phyloP scores from a whole-genome alignment of 2,329 filamentous ascomycete species.

The Trichoderma brevicompactum region DNA sequence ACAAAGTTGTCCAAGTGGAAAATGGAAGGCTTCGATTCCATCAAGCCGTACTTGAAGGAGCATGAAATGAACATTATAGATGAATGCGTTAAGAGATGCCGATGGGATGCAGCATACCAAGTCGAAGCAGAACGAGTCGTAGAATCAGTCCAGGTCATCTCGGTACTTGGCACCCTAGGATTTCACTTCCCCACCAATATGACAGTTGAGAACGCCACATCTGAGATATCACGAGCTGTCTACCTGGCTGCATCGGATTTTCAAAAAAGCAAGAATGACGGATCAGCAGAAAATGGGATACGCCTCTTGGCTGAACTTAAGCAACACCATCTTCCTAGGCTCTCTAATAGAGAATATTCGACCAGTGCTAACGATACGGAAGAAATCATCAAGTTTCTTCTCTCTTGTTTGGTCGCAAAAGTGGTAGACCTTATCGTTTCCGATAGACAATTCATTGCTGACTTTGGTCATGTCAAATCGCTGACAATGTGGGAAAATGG shows the following conservation, averaged over 20 bases:
- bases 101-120: neutral
- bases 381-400: neutral
- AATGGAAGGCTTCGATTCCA: neutral
- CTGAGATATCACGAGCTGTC: conserved; percentile 1
- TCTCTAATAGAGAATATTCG: too few relatives aligned
- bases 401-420: neutral
- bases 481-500: neutral
- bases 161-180: neutral
- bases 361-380: neutral
- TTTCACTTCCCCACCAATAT: neutral
- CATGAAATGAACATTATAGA: neutral
- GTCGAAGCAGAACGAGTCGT: neutral
- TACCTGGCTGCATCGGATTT: neutral
- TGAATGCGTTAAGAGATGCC: neutral
- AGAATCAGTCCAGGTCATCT: neutral
- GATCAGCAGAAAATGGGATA: neutral
- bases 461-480: neutral
- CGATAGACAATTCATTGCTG: neutral
- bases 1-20: neutral
- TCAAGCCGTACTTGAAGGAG: neutral
- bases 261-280: neutral
- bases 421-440: neutral
- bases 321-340: too few relatives aligned
- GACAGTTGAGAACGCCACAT: neutral
- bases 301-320: neutral